Base-by-base conservation (phyloP, 768 basidiomycete genomes). In the Pisolithus sp. region DNA sequence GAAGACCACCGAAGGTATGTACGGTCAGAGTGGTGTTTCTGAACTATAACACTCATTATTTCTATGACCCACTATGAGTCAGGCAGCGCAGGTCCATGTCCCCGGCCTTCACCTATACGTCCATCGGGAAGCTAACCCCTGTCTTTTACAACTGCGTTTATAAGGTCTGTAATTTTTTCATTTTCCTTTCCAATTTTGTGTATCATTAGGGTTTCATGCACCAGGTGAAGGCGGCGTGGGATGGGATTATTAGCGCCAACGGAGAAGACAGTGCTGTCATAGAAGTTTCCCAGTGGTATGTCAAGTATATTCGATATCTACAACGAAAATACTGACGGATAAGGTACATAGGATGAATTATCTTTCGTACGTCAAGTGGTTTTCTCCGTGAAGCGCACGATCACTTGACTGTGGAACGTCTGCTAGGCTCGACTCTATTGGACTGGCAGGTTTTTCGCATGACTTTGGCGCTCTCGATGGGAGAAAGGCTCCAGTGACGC, bases 401-500 rank as follows among this genome's bases (percentile, higher is more conserved):
- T 34, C 12, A 3, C 34, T 34, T 34, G 13, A 34, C 12, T 13
- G 18, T n/a, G 13, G 18, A 21, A n/a, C 17, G 13, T 43, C 17
- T n/a, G 17, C 1, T 41, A 75, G 74, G 1, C 62, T 78, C 5
- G 76, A 78, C 55, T 69, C 66, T 42, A 68, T 76, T 43, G 74
- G 76, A 8, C 69, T 74, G 40, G 73, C 73, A 2, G 71, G 76
- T 0, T 75, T 77, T 56, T 69, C 73, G 7, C 72, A 76, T 58
- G 67, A 76, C 53, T 77, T 77, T 53, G 69, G 68, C 8, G 59
- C 73, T 0, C 63, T 78, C n/a, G 66, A 69, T 2, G 74, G 75
- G 7, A 67, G 71, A 52, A 44, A 20, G 4, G 49, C 62, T 7
- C 42, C 62, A 0, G 67, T 72, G 10, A 56, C 61, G 10, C 17